A percentile compares a stretch with the other conserved stretches of the same genome.
These are phyloP conservation scores for Pestalotiopsis sp. DNA, from an alignment of 2,329 filamentous ascomycete species.

Conservation along the genomic window DNA sequence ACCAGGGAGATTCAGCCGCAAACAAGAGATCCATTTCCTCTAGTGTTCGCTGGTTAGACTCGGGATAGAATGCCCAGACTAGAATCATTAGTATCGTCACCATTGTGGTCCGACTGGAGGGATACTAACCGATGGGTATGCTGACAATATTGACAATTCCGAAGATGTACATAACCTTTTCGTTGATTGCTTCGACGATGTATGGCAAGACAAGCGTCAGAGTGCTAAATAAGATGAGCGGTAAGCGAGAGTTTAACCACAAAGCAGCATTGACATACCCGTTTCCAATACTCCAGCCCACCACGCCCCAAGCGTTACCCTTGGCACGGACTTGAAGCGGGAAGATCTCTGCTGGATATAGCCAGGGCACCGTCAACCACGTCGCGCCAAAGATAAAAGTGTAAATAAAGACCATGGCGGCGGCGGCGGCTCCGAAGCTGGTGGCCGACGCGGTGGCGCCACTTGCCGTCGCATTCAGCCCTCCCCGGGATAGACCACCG, in stretches of 20 bases:
- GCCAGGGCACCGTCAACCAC: conserved; percentile 58
- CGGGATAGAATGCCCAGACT: conserved; percentile 75
- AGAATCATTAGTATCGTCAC: not conserved
- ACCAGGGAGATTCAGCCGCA: conserved; percentile 68
- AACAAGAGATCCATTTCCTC: conserved; percentile 79
- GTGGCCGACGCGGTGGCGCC: conserved; percentile 48
- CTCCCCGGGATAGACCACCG: conserved; percentile 62
- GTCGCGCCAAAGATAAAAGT: conserved; percentile 67
- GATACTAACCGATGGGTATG: conserved; percentile 54
- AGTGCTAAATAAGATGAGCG: conserved; percentile 24
- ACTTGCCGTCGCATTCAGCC: conserved; percentile 48
- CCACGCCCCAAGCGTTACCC: conserved; percentile 76
- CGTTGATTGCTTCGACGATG: conserved; percentile 53
- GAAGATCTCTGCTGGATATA: conserved; percentile 69
- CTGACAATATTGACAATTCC: conserved; percentile 67
- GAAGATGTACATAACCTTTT: conserved; percentile 77
- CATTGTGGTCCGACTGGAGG: not conserved
- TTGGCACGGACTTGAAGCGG: conserved; percentile 71
- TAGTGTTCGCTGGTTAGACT: conserved; percentile 73
- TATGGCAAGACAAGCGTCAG: conserved; percentile 27
- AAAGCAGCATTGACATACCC: conserved; percentile 49
- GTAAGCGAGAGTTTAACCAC: not conserved
- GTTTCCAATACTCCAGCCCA: conserved; percentile 78
- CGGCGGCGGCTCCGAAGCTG: conserved; percentile 65
- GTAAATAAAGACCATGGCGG: conserved; percentile 72